Evolutionary conservation across 352 stramenopile genomes (phyloP), one percentile per base, ranked within the genome.

Genomic region (Pythium scleroteichum): DNA sequence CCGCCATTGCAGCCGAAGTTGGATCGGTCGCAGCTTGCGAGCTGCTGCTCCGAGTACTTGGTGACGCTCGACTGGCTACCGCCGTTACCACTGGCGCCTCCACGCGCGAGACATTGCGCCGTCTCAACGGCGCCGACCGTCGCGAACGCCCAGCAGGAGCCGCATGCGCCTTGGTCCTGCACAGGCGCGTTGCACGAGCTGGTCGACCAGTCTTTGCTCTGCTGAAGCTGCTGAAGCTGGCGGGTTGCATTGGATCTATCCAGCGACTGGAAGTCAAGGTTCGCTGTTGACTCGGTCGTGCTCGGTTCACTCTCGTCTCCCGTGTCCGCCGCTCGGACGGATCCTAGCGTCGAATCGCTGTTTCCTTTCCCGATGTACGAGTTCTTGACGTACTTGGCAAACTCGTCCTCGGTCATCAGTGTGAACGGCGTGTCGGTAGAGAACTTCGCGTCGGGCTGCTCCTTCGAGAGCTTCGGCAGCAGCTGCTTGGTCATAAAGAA

Each of bases 141-240:
- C 3, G 71, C 70, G 48, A 82, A 80, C 26, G 73, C 65, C 71
- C 71, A 82, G 71, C 73, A 82, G 14, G 68, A 71, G 23, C 73
- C 73, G 24, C 73, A 82, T 13, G 41, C 24, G 16, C 71, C 73
- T 41, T 81, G 73, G 57, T 79, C 68, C 20, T 68, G 51, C 19
- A 73, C 53, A 20, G 60, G 52, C 19, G 60, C 29, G 42, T 56
- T 68, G 46, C 60, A 68, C 17, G 39, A 24, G 45, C 40, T 61
- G 20, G 16, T 53, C 17, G 60, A 51, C 60, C 60, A 68, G 27
- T 68, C 60, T n/a, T 55, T 53, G 53, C 50, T 48, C 24, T 26
- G 26, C 26, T 35, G 29, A 10, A 10, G 5, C 29, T 35, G 29
- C 29, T 59, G 52, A 2, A 59, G 52, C 9, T 40, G 52, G 8